A percentile compares a stretch with the other conserved stretches of the same genome.
These are phyloP conservation scores for Globisporangium uncinulatum DNA, from an alignment of 352 stramenopile species.

Conservation along the genomic window DNA sequence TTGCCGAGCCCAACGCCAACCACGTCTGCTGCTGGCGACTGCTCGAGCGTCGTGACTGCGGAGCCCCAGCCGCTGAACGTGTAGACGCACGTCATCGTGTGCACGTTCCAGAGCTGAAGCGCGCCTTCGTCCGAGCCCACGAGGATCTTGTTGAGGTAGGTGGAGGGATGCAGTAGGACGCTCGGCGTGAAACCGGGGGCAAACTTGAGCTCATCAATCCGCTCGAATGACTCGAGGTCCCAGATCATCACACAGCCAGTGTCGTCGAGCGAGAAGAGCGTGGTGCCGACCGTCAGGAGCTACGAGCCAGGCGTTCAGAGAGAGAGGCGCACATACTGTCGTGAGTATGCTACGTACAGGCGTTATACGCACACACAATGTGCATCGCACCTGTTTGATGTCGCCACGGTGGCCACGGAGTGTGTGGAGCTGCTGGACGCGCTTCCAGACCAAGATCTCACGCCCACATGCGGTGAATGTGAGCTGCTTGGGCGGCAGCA, in stretches of 20 bases:
- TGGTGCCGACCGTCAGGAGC: conserved; percentile 49
- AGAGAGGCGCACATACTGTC: too few species aligned
- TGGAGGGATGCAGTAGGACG: conserved; percentile 86
- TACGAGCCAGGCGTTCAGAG: conserved; percentile 3
- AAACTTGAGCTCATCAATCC: conserved; percentile 55
- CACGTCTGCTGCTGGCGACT: conserved; percentile 88
- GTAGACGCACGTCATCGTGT: conserved; percentile 87
- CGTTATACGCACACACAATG: too few species aligned
- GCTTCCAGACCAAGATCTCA: conserved; percentile 70
- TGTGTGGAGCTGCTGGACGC: conserved; percentile 47
- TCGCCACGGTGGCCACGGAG: conserved; percentile 48
- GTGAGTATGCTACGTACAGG: too few species aligned
- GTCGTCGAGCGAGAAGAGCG: conserved; percentile 74
- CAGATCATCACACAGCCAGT: conserved; percentile 45
- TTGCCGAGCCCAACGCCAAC: conserved; percentile 80
- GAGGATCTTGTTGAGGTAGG: conserved; percentile 94
- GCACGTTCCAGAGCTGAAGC: conserved; percentile 90
- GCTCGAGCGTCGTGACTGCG: conserved; percentile 68
- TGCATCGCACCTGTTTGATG: conserved; percentile 45
- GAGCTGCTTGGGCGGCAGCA: conserved; percentile 61
- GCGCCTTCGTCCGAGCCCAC: conserved; percentile 77
- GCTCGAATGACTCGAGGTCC: conserved; percentile 61
- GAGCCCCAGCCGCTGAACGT: conserved; percentile 71
- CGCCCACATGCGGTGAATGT: conserved; percentile 73
- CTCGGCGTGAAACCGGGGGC: conserved; percentile 53